phyloP scores from a whole-genome alignment of 2,329 filamentous ascomycete species.

The Colletotrichum australisinense region DNA sequence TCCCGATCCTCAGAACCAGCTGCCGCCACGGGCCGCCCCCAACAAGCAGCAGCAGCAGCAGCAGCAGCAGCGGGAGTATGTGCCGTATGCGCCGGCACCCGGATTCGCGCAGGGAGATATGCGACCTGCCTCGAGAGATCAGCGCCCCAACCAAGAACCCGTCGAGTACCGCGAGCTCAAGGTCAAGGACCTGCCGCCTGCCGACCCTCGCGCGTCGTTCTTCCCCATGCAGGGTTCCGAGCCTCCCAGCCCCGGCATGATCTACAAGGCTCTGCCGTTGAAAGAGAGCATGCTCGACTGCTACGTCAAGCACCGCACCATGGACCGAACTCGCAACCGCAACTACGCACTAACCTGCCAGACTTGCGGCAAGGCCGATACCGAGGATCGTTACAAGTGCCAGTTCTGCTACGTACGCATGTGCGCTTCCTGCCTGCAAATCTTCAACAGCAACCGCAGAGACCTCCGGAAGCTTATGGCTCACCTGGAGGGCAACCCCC shows the following conservation, averaged over 20 bases:
- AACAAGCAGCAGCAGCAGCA: slow-evolving; percentile 28
- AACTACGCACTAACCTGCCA: slow-evolving; percentile 65
- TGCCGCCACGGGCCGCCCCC: slow-evolving; percentile 48
- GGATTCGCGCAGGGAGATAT: slow-evolving; percentile 6
- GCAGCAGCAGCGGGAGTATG: slow-evolving; percentile 19
- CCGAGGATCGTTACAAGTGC: slow-evolving; percentile 59
- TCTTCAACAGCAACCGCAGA: slow-evolving; percentile 53
- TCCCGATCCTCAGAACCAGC: slow-evolving; percentile 39
- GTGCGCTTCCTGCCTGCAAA: slow-evolving; percentile 59
- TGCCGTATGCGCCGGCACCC: slow-evolving; percentile 4
- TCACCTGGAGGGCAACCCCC: slow-evolving; percentile 40
- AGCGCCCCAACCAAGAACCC: slow-evolving; percentile 17
- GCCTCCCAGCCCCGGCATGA: slow-evolving; percentile 45
- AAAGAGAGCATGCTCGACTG: slow-evolving; percentile 58
- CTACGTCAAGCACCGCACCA: slow-evolving; percentile 58
- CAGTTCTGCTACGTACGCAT: slow-evolving; percentile 63
- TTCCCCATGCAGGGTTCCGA: slow-evolving; percentile 49
- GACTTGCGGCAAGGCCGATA: slow-evolving; percentile 60
- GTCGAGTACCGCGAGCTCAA: slow-evolving; percentile 55
- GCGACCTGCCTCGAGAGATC: slow-evolving; percentile 22
- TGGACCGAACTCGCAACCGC: slow-evolving; percentile 60
- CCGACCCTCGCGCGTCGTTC: slow-evolving; percentile 49
- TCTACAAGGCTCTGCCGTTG: slow-evolving; percentile 57
- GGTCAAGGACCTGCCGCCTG: slow-evolving; percentile 42
- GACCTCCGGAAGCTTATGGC: slow-evolving; percentile 57